These are phyloP conservation scores for Yamadazyma sp. DNA, from an alignment of 1,139 yeast species.

Conservation along the genomic window DNA sequence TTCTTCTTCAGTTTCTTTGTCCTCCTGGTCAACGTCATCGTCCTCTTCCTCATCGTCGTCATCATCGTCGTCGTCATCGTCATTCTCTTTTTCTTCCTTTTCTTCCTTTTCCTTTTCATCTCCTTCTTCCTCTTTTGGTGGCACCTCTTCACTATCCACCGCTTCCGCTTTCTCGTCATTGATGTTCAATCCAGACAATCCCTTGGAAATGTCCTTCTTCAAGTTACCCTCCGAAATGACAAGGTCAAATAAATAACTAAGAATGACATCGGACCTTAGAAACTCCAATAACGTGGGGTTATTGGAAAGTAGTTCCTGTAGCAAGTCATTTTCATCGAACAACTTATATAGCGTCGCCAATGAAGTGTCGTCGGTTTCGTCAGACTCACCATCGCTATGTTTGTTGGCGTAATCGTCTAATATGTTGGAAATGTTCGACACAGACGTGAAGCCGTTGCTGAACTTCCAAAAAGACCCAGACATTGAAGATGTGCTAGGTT, in stretches of 20 bases:
- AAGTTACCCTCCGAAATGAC: conserved; percentile 50
- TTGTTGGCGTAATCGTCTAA: conserved; percentile 52
- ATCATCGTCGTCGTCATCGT: conserved; percentile 11
- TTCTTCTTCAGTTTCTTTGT: conserved; percentile 47
- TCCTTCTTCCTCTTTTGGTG: not conserved
- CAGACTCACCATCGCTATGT: conserved; percentile 3
- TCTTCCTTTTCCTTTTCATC: conserved; percentile 2
- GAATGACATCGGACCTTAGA: conserved; percentile 69
- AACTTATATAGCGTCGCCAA: conserved; percentile 54
- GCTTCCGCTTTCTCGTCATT: conserved; percentile 3
- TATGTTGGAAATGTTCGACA: conserved; percentile 71
- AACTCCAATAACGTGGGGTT: conserved; percentile 81
- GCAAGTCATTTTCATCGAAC: conserved; percentile 80
- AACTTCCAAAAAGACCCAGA: conserved; percentile 91
- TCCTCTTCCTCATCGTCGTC: conserved; percentile 19
- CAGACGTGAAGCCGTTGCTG: conserved; percentile 78
- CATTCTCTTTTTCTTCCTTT: conserved; percentile 9
- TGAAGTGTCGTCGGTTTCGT: not conserved
- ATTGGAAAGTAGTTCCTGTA: conserved; percentile 81
- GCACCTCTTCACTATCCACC: not conserved
- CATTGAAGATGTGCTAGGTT: conserved; percentile 34
- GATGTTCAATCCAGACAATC: conserved; percentile 7
- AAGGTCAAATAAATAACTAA: conserved; percentile 64
- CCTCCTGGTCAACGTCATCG: conserved; percentile 26
- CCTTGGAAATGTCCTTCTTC: conserved; percentile 1